Conservation (phyloP, 2,329 filamentous ascomycete species). For the Eutypa lata region DNA sequence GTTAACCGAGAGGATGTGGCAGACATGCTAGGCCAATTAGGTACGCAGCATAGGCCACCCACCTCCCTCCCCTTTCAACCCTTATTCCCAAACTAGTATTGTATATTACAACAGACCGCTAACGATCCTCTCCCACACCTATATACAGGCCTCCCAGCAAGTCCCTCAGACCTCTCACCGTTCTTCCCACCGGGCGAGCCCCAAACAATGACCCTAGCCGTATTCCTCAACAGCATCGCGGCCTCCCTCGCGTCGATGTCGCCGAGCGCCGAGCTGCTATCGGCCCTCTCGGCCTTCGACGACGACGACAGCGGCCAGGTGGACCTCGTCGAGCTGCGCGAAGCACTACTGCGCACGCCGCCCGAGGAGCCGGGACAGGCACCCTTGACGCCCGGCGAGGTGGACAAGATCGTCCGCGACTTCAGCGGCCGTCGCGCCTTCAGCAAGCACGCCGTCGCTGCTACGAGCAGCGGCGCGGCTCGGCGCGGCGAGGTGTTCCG, state of each 20-base stretch:
- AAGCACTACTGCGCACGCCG: conserved; percentile 77
- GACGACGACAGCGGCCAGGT: conserved; percentile 93
- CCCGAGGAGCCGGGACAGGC: conserved; percentile 72
- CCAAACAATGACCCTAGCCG: conserved; percentile 76
- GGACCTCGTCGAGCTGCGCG: conserved; percentile 76
- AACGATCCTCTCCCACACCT: neutral
- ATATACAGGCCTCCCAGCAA: conserved; percentile 68
- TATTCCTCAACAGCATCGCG: conserved; percentile 81
- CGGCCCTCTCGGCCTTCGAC: conserved; percentile 92
- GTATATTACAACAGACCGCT: neutral
- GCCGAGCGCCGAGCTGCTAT: conserved; percentile 74
- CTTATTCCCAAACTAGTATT: neutral
- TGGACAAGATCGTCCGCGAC: conserved; percentile 82
- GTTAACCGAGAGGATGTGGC: conserved; percentile 81
- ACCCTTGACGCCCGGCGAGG: conserved; percentile 66
- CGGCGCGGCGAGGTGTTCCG: conserved; percentile 85
- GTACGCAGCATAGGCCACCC: conserved; percentile 38
- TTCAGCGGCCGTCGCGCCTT: conserved; percentile 85
- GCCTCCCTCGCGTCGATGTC: conserved; percentile 72
- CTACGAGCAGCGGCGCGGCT: conserved; percentile 32
- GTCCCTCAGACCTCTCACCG: conserved; percentile 64
- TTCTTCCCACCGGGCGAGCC: conserved; percentile 77
- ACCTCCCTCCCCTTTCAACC: neutral
- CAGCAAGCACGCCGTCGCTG: conserved; percentile 50
- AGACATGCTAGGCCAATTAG: conserved; percentile 83